Conservation (phyloP, 2,329 filamentous ascomycete genomes). For the Tolypocladium album region DNA sequence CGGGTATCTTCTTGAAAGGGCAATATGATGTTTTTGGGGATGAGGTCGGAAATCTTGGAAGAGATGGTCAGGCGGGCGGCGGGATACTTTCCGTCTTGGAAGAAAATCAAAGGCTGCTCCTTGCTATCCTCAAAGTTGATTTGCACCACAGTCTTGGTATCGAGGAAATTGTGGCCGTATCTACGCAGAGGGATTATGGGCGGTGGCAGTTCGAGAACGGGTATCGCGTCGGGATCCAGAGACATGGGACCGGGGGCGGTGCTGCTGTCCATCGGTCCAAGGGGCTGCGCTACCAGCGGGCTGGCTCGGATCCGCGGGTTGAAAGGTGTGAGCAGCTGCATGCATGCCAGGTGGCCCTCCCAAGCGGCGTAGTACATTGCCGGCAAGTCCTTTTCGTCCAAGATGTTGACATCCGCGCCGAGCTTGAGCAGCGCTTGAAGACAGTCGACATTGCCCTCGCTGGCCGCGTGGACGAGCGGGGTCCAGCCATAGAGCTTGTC, state of each 20-base stretch:
- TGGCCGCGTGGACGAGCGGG: conserved; percentile 88
- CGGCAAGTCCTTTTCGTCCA: conserved; percentile 86
- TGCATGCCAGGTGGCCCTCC: conserved; percentile 93
- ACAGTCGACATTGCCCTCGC: conserved; percentile 87
- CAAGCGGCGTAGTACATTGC: conserved; percentile 98
- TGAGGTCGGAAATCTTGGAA: conserved; percentile 89
- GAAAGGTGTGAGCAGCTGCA: conserved; percentile 68
- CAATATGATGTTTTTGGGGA: conserved; percentile 89
- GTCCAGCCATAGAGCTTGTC: conserved; percentile 98
- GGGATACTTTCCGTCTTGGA: conserved; percentile 93
- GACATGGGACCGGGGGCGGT: conserved; percentile 49
- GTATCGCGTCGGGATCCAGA: conserved; percentile 78
- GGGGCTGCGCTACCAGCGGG: conserved; percentile 30
- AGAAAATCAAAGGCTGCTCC: conserved; percentile 78
- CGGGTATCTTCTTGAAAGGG: conserved; percentile 95
- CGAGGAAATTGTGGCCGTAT: conserved; percentile 97
- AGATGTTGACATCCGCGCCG: conserved; percentile 65
- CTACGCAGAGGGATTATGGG: conserved; percentile 90
- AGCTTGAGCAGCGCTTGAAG: conserved; percentile 71
- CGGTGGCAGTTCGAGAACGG: conserved; percentile 80
- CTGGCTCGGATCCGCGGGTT: conserved; percentile 33
- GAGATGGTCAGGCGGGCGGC: conserved; percentile 92
- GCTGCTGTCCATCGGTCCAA: conserved; percentile 36
- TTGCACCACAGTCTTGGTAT: conserved; percentile 93
- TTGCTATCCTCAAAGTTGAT: conserved; percentile 75